Evolutionary conservation across 306 rosid species (phyloP).

Genomic region (Psophocarpus tetragonolobus): DNA sequence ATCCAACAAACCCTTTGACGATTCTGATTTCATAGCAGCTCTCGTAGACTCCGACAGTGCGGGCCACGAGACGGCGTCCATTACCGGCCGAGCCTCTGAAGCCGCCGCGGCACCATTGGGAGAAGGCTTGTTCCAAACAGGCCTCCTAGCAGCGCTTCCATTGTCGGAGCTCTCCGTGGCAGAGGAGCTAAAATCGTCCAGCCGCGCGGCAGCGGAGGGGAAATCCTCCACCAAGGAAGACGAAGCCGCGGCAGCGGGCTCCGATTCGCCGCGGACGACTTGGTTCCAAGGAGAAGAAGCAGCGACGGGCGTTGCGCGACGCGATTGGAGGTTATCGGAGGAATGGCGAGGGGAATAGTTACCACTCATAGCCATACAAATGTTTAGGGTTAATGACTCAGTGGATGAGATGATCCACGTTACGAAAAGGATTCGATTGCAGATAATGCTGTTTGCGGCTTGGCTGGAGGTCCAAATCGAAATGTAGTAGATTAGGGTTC

Average conservation of each 20-base stretch:
- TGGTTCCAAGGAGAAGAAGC: conserved; percentile 59
- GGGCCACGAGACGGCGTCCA: conserved; percentile 77
- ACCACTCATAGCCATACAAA: conserved; percentile 46
- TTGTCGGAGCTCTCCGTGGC: conserved; percentile 46
- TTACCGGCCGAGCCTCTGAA: conserved; percentile 59
- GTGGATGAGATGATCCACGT: conserved; percentile 56
- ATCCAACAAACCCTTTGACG: conserved; percentile 56
- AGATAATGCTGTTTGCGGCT: conserved; percentile 10
- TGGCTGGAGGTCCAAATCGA: background rate
- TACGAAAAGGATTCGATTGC: conserved; percentile 1
- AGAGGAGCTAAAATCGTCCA: conserved; percentile 44
- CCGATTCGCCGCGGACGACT: conserved; percentile 64
- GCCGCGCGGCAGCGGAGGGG: background rate
- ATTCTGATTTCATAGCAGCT: conserved; percentile 50
- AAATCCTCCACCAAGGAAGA: conserved; percentile 42
- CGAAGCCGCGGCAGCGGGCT: conserved; percentile 40
- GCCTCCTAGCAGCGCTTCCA: conserved; percentile 58
- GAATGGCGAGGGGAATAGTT: conserved; percentile 49
- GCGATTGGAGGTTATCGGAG: conserved; percentile 48
- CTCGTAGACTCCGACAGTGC: conserved; percentile 63
- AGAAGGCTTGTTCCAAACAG: conserved; percentile 74
- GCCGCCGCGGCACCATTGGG: conserved; percentile 49
- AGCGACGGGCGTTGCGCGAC: conserved; percentile 36
- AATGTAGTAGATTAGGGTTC: conserved; percentile 46
- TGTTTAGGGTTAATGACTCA: conserved; percentile 46